phyloP scores from a whole-genome alignment of 2,329 filamentous ascomycete genomes.

The Fusarium sp. region DNA sequence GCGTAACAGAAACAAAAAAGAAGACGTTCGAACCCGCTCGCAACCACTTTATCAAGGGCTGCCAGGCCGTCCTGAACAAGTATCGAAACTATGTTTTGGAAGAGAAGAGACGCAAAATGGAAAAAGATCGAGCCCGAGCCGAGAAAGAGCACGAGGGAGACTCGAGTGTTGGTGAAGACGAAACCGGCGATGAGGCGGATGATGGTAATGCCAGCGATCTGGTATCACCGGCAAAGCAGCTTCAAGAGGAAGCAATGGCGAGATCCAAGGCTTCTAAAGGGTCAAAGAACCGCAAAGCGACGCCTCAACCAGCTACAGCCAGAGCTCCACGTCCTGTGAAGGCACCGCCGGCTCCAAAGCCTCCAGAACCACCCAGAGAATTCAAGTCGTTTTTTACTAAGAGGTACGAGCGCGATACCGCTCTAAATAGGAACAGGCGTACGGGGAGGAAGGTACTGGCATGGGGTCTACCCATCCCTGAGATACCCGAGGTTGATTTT shows the following conservation, averaged over 20 bases:
- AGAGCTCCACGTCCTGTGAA: constrained; percentile 41
- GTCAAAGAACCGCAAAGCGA: constrained; percentile 49
- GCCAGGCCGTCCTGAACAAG: constrained; percentile 84
- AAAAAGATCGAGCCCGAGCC: constrained; percentile 71
- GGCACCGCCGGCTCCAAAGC: constrained; percentile 45
- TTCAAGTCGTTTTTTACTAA: constrained; percentile 92
- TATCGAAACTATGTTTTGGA: constrained; percentile 90
- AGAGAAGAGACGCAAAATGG: constrained; percentile 83
- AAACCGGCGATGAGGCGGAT: constrained; percentile 55
- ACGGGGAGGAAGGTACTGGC: constrained; percentile 77
- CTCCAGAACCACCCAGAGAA: constrained; percentile 63
- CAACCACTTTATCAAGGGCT: constrained; percentile 85
- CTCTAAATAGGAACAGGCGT: constrained; percentile 78
- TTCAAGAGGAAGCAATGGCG: constrained; percentile 76
- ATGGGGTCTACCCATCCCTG: constrained; percentile 85
- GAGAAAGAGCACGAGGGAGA: constrained; percentile 51
- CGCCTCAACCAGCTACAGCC: constrained; percentile 39
- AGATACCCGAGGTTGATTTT: constrained; percentile 78
- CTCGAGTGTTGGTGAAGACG: constrained; percentile 42
- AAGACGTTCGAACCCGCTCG: constrained; percentile 89
- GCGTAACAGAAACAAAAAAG: constrained; percentile 84
- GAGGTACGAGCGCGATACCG: constrained; percentile 81
- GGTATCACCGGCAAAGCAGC: constrained; percentile 71
- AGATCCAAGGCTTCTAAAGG: constrained; percentile 59
- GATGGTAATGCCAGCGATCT: constrained; percentile 68